Evolutionary conservation across 2,329 filamentous ascomycete species (phyloP).

Genomic region (Fusarium virguliforme): DNA sequence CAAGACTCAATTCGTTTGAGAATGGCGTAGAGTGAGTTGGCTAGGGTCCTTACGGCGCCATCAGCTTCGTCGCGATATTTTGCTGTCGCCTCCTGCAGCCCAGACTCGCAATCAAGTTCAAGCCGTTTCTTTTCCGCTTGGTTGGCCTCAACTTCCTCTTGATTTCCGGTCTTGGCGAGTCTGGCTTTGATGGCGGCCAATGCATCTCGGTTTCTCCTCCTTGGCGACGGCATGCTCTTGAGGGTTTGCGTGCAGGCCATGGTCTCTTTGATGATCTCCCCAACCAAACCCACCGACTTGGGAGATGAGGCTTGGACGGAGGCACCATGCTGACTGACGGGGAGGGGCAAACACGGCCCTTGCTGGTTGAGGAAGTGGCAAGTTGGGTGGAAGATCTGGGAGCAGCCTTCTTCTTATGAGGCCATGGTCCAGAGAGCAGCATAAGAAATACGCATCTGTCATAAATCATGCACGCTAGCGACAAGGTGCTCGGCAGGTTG

Average conservation of each 20-base stretch:
- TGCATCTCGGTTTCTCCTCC: neutral
- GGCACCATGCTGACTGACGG: constrained; percentile 1
- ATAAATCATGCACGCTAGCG: neutral
- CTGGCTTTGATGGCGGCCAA: neutral
- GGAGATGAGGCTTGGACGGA: neutral
- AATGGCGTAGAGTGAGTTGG: neutral
- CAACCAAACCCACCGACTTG: neutral
- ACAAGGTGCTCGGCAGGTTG: neutral
- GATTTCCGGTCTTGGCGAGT: neutral
- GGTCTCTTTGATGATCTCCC: constrained; percentile 22
- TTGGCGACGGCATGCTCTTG: constrained; percentile 2
- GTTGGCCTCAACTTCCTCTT: neutral
- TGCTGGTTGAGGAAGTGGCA: neutral
- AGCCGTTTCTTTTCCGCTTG: neutral
- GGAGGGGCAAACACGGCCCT: neutral
- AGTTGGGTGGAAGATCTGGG: neutral
- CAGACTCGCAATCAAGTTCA: neutral
- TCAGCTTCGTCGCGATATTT: neutral
- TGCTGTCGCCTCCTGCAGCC: neutral
- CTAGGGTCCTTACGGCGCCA: neutral
- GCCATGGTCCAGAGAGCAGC: neutral
- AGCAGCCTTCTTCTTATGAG: neutral
- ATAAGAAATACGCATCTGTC: constrained; percentile 1
- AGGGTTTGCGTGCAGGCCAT: constrained; percentile 9
- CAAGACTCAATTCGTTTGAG: neutral